Evolutionary conservation across 768 basidiomycete species (phyloP), one percentile per base, ranked within the genome.

Genomic region (Tulasnella calospora): DNA sequence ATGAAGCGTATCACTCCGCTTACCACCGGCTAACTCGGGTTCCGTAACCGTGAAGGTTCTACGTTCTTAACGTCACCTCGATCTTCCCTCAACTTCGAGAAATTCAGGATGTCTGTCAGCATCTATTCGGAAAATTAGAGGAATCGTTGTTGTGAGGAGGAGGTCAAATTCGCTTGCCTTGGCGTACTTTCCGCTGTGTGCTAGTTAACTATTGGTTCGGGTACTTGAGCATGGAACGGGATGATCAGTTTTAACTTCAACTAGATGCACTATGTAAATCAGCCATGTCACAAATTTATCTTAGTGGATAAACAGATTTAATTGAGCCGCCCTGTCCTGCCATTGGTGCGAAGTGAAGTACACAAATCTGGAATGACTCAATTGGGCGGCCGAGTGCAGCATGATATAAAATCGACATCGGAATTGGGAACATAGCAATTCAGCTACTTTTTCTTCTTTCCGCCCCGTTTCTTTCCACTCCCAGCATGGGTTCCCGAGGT

Each of bases 71-170:
- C 23, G 78, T 76, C 70, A 80, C 78, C 8, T 73, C 71, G 19
- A 73, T 80, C 38, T 73, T 15, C 41, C 30, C 41, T 21, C 55
- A 44, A n/a, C 19, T 74, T 46, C 71, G 79, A 78, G 79, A 73
- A 10, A 70, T 83, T n/a, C 81, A 83, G 71, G 79, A 77, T 0
- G 81, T 80, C 2, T 79, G 80, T 55, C 76, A 82, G n/a, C 73
- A 79, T 17, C 61, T 82, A 71, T 81, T 81, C 67, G 82, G 82
- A 10, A 77, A 80, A 21, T 51, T 82, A 21, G 82, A 83, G 57
- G 81, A 80, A 36, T 76, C 47, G 6, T 76, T 82, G n/a, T n/a
- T 78, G 17, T 82, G 40, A 80, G 10, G 51, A 9, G 23, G 4
- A 7, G 46, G 8, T 44, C 0, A 19, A 51, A 51, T 6, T 51